Evolutionary conservation across 2,329 filamentous ascomycete genomes (phyloP).

Genomic region (Alternaria rosae): DNA sequence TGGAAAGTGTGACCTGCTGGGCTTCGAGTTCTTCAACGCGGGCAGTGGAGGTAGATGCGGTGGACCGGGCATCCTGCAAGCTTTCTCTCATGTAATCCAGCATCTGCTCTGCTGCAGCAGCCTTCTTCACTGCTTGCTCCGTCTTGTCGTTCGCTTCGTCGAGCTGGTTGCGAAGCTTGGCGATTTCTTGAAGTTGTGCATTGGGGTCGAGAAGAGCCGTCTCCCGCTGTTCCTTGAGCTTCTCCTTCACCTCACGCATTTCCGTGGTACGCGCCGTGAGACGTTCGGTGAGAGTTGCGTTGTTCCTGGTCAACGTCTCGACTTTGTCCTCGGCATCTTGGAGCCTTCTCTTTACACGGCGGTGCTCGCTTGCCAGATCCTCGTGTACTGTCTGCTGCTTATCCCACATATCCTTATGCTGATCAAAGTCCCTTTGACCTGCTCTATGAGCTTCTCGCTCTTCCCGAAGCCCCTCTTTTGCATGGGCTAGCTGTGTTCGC

Average conservation of each 20-base stretch:
- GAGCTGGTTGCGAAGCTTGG: slow-evolving; percentile 32
- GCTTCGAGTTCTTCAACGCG: slow-evolving; percentile 21
- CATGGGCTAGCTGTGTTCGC: slow-evolving; percentile 12
- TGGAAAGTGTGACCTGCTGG: slow-evolving; percentile 21
- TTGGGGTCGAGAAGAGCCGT: slow-evolving; percentile 31
- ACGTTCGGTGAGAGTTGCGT: slow-evolving; percentile 28
- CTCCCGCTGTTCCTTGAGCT: slow-evolving; percentile 29
- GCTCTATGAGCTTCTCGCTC: slow-evolving; percentile 19
- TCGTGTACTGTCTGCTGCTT: slow-evolving; percentile 40
- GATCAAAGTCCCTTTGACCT: slow-evolving; percentile 20
- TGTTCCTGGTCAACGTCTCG: slow-evolving; percentile 21
- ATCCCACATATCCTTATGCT: slow-evolving; percentile 28
- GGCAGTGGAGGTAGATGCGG: slow-evolving; percentile 16
- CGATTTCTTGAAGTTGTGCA: slow-evolving; percentile 32
- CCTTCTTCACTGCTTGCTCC: slow-evolving; percentile 41
- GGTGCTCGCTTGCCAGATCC: slow-evolving; percentile 28
- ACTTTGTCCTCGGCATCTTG: slow-evolving; percentile 24
- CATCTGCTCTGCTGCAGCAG: slow-evolving; percentile 50
- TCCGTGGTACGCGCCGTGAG: slow-evolving; percentile 24
- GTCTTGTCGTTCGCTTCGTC: slow-evolving; percentile 25
- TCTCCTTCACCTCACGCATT: slow-evolving; percentile 12
- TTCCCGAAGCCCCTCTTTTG: slow-evolving; percentile 11
- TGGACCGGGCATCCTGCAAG: slow-evolving; percentile 55
- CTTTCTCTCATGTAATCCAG: slow-evolving; percentile 64
- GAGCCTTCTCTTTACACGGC: slow-evolving; percentile 24